Conservation (phyloP, 192 early-diverging fungal genomes). For the Gaertneriomyces semiglobifer region DNA sequence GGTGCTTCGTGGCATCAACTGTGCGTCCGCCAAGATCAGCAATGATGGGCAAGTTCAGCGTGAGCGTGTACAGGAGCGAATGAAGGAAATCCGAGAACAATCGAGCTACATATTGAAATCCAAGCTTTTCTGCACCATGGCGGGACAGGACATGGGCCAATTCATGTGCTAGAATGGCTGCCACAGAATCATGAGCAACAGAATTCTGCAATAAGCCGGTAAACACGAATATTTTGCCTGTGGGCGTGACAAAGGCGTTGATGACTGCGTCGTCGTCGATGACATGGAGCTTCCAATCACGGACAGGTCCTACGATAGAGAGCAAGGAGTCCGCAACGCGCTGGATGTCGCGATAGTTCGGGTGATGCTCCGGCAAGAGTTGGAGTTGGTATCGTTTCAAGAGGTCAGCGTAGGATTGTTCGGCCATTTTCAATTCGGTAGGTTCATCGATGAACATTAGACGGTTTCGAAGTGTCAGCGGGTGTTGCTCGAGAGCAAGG, state of each 20-base stretch:
- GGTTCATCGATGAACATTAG: slow-evolving; percentile 41
- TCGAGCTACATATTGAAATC: slow-evolving; percentile 25
- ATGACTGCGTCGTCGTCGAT: slow-evolving; percentile 33
- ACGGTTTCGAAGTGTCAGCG: slow-evolving; percentile 31
- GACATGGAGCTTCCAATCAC: slow-evolving; percentile 41
- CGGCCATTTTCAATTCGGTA: slow-evolving; percentile 29
- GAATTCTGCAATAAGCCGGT: slow-evolving; percentile 33
- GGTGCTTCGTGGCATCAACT: slow-evolving; percentile 29
- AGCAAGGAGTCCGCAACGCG: slow-evolving; percentile 25
- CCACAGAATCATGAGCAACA: slow-evolving; percentile 28
- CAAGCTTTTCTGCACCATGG: slow-evolving; percentile 37
- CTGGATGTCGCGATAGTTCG: slow-evolving; percentile 6
- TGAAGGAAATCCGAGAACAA: slow-evolving; percentile 34
- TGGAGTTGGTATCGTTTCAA: slow-evolving; percentile 8
- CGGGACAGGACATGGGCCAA: slow-evolving; percentile 39
- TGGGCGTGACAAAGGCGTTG: slow-evolving; percentile 43
- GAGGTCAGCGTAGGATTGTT: slow-evolving; percentile 17
- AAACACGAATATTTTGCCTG: slow-evolving; percentile 47
- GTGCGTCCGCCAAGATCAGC: slow-evolving; percentile 36
- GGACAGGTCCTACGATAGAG: slow-evolving; percentile 25
- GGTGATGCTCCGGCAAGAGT: slow-evolving; percentile 19
- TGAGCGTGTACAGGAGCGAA: slow-evolving; percentile 36
- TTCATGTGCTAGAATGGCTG: slow-evolving; percentile 41
- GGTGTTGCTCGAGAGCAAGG: slow-evolving; percentile 28
- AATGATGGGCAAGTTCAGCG: slow-evolving; percentile 40